Percentiles rank a stretch among this genome's conserved stretches.
These are phyloP conservation scores for Phaffomyces opuntiae DNA, from an alignment of 805 yeast species.

Conservation along the genomic window DNA sequence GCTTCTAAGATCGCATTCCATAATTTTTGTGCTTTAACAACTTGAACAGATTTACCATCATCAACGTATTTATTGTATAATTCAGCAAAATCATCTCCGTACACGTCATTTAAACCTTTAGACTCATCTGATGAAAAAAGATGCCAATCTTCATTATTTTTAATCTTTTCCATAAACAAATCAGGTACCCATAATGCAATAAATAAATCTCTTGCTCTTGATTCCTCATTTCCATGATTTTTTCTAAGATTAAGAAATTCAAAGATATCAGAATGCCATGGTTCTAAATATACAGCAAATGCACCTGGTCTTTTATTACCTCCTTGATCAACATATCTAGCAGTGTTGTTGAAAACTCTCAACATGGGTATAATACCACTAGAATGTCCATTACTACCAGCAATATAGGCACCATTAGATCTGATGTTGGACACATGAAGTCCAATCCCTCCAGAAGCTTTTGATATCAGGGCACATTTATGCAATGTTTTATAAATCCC, in stretches of 20 bases:
- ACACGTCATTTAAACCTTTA: slow-evolving; percentile 77
- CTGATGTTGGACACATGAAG: slow-evolving; percentile 84
- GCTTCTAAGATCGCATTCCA: slow-evolving; percentile 89
- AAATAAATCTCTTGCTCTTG: slow-evolving; percentile 89
- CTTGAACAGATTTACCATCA: slow-evolving; percentile 57
- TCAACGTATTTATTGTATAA: slow-evolving; percentile 68
- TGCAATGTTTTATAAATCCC: slow-evolving; percentile 89
- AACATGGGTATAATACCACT: slow-evolving; percentile 94
- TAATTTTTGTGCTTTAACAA: slow-evolving; percentile 82
- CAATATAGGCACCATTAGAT: slow-evolving; percentile 82
- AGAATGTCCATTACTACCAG: slow-evolving; percentile 90
- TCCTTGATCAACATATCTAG: slow-evolving; percentile 97
- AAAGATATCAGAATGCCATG: slow-evolving; percentile 94
- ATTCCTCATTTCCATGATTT: slow-evolving; percentile 93
- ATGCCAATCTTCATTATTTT: slow-evolving; percentile 74
- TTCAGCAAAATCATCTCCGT: slow-evolving; percentile 75
- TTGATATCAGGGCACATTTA: slow-evolving; percentile 84
- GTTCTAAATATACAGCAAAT: slow-evolving; percentile 88
- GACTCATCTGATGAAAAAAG: slow-evolving; percentile 86
- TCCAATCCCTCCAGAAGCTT: slow-evolving; percentile 95
- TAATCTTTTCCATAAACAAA: slow-evolving; percentile 87
- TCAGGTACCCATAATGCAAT: slow-evolving; percentile 95
- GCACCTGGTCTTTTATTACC: slow-evolving; percentile 99
- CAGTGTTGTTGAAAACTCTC: slow-evolving; percentile 91
- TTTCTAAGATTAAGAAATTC: slow-evolving; percentile 83